Evolutionary conservation across 2,329 filamentous ascomycete genomes (phyloP).

Genomic region (Colletotrichum costaricense): DNA sequence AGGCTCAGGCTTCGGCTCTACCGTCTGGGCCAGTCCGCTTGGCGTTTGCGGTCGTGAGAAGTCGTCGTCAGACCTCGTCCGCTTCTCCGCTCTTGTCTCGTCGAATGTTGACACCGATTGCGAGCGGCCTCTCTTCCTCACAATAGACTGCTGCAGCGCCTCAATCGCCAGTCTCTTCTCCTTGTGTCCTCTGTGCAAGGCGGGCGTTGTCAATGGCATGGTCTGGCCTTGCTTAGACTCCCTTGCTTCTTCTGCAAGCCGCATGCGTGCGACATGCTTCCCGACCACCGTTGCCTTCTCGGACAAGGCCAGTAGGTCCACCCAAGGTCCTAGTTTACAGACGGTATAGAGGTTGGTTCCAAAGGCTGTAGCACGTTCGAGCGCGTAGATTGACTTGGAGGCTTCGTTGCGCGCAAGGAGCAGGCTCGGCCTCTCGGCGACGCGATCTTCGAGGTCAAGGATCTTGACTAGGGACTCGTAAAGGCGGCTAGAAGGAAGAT

Average conservation of each 20-base stretch:
- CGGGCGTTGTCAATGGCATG: constrained; percentile 53
- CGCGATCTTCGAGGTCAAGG: constrained; percentile 71
- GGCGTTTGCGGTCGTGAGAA: constrained; percentile 83
- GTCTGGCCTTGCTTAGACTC: constrained; percentile 29
- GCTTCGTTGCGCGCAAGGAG: constrained; percentile 71
- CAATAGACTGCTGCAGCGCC: constrained; percentile 67
- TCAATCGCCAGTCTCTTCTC: constrained; percentile 71
- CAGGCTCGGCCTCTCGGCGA: constrained; percentile 64
- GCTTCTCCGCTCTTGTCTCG: constrained; percentile 37
- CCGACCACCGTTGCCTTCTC: constrained; percentile 60
- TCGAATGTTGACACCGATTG: constrained; percentile 53
- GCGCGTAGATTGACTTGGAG: constrained; percentile 65
- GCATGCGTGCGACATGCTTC: constrained; percentile 43
- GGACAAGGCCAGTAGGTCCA: constrained; percentile 67
- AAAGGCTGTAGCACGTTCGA: constrained; percentile 70
- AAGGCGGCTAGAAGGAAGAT: constrained; percentile 63
- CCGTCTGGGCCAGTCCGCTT: constrained; percentile 55
- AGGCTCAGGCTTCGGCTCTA: constrained; percentile 17
- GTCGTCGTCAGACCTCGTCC: constrained; percentile 30
- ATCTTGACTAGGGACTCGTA: constrained; percentile 73
- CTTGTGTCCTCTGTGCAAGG: constrained; percentile 61
- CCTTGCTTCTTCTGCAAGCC: constrained; percentile 37
- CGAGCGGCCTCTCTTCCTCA: constrained; percentile 63
- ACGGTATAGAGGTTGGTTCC: constrained; percentile 69
- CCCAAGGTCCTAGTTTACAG: constrained; percentile 76